phyloP scores from a whole-genome alignment of 495 filamentous ascomycete genomes.

The Evernia prunastri region DNA sequence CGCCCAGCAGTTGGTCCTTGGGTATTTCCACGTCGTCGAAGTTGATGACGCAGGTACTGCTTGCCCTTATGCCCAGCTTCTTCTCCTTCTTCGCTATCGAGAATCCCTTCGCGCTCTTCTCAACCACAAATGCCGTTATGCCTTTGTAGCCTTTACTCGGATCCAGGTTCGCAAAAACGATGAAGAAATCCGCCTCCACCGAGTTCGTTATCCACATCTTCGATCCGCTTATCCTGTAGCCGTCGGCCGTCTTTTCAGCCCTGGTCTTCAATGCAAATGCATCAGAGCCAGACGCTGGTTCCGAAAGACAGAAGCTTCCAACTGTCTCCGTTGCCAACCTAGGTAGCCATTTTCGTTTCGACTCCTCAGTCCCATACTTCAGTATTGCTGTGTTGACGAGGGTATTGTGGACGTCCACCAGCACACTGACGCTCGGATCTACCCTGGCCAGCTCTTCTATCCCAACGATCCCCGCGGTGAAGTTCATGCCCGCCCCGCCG shows the following conservation, averaged over 20 bases:
- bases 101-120: slow-evolving; percentile 86
- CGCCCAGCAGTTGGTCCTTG: slow-evolving; percentile 77
- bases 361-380: slow-evolving; percentile 68
- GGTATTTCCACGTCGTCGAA: slow-evolving; percentile 95
- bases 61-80: slow-evolving; percentile 94
- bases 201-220: slow-evolving; percentile 99
- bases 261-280: slow-evolving; percentile 92
- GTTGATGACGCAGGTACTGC: slow-evolving; percentile 92
- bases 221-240: slow-evolving; percentile 78
- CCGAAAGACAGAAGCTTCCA: slow-evolving; percentile 93
- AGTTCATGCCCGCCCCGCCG: slow-evolving; percentile 97
- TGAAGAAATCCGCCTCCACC: slow-evolving; percentile 89
- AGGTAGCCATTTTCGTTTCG: slow-evolving; percentile 81
- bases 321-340: slow-evolving; percentile 82
- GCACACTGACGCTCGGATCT: slow-evolving; percentile 88
- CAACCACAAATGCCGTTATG: slow-evolving; percentile 92
- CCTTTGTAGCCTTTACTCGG: slow-evolving; percentile 86
- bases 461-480: slow-evolving; percentile 88
- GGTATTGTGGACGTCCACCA: slow-evolving; percentile 96
- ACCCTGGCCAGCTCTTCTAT: slow-evolving; percentile 95
- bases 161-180: slow-evolving; percentile 94
- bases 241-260: slow-evolving; percentile 66
- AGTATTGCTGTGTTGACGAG: slow-evolving; percentile 90
- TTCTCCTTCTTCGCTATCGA: slow-evolving; percentile 98
- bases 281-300: slow-evolving; percentile 88